Conservation (phyloP, 2,329 filamentous ascomycete genomes). For the Cordyceps cateniannulata region DNA sequence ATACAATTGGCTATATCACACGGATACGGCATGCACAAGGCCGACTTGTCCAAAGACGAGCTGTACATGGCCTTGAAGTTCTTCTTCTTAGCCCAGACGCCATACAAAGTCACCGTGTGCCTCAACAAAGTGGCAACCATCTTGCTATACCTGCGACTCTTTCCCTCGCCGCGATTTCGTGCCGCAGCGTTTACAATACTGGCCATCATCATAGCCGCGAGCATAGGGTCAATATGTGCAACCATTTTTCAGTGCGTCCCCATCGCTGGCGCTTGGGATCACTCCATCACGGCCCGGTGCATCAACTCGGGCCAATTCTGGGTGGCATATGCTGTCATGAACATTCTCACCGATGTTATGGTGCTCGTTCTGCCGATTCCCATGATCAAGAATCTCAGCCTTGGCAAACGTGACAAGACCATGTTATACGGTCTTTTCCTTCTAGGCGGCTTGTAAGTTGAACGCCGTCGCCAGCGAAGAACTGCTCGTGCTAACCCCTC, state of each 20-base stretch:
- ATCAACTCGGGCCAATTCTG: constrained; percentile 37
- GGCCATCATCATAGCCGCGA: constrained; percentile 34
- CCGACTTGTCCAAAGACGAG: constrained; percentile 25
- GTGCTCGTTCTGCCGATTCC: constrained; percentile 30
- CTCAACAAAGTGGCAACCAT: constrained; percentile 45
- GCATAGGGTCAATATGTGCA: constrained; percentile 32
- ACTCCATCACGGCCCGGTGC: constrained; percentile 31
- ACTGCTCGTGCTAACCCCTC: not conserved
- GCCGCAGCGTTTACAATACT: constrained; percentile 31
- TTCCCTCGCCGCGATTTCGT: constrained; percentile 35
- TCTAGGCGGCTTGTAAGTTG: constrained; percentile 30
- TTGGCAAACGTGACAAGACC: constrained; percentile 27
- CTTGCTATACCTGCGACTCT: constrained; percentile 44
- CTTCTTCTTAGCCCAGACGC: constrained; percentile 41
- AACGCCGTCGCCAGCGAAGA: too few species aligned
- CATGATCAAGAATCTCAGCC: constrained; percentile 26
- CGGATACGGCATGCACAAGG: constrained; percentile 34
- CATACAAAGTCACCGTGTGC: constrained; percentile 44
- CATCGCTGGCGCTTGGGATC: constrained; percentile 36
- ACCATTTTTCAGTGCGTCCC: constrained; percentile 43
- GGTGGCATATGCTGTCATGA: constrained; percentile 37
- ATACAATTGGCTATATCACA: constrained; percentile 30
- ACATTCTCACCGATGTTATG: constrained; percentile 31
- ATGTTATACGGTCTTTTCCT: constrained; percentile 30
- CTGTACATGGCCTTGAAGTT: constrained; percentile 23